Percentiles rank a stretch among this genome's conserved stretches.
phyloP scores from a whole-genome alignment of 768 basidiomycete genomes.

The Coprinellus micaceus region DNA sequence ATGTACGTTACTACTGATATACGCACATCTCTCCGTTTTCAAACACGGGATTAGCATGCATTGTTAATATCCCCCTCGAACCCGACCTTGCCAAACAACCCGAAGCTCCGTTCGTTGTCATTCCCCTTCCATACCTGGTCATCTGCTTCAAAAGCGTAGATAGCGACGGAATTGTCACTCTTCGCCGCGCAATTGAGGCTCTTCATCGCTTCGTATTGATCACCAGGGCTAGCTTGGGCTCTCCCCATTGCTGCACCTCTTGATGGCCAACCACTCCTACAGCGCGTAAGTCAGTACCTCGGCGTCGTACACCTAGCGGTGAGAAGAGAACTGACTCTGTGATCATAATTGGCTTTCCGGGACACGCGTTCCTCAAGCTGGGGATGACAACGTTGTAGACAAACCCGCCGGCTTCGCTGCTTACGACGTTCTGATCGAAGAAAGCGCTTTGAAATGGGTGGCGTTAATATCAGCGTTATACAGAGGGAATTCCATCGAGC shows the following conservation, averaged over 20 bases:
- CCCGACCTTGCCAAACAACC: conserved; percentile 31
- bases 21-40: too few species aligned
- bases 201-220: conserved; percentile 30
- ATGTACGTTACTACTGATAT: too few species aligned
- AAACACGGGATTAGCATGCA: too few species aligned
- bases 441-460: too few species aligned
- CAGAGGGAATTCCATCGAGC: too few species aligned
- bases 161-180: conserved; percentile 27
- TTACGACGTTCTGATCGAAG: conserved; percentile 30
- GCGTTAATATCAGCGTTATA: too few species aligned
- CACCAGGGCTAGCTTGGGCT: conserved; percentile 27
- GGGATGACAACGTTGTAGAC: conserved; percentile 38
- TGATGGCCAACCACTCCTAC: conserved; percentile 40
- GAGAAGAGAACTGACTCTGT: conserved; percentile 32
- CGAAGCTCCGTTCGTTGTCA: conserved; percentile 38
- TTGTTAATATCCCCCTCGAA: conserved; percentile 24
- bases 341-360: conserved; percentile 33
- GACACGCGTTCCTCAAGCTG: conserved; percentile 31
- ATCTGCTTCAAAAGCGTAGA: conserved; percentile 37
- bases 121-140: conserved; percentile 36
- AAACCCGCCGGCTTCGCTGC: conserved; percentile 34
- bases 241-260: conserved; percentile 26
- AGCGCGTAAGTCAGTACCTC: too few species aligned
- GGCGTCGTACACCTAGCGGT: too few species aligned
- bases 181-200: conserved; percentile 33